phyloP scores from a whole-genome alignment of 768 basidiomycete genomes.

The Boletus insuetus region DNA sequence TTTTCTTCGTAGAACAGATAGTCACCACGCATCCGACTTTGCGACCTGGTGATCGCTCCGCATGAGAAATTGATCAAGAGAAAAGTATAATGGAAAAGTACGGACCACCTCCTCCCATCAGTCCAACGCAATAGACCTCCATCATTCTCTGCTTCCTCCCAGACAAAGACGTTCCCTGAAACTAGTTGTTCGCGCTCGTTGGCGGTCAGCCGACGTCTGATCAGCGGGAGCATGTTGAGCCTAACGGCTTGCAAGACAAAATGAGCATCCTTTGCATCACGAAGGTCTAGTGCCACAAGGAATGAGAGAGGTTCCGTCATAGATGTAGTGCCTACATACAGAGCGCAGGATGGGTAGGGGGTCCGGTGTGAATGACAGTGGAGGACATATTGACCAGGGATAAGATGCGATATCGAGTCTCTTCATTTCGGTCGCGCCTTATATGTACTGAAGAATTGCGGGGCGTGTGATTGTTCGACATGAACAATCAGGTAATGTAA shows the following conservation, averaged over 20 bases:
- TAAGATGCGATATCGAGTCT: constrained; percentile 2
- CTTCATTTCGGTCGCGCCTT: constrained; percentile 10
- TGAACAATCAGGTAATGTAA: constrained; percentile 18
- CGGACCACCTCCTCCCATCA: constrained; percentile 74
- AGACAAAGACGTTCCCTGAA: constrained; percentile 80
- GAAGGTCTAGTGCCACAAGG: constrained; percentile 49
- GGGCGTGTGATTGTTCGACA: constrained; percentile 16
- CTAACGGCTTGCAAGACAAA: constrained; percentile 75
- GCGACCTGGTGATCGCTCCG: constrained; percentile 51
- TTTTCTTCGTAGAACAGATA: constrained; percentile 85
- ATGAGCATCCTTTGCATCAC: constrained; percentile 79
- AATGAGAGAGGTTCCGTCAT: neutral
- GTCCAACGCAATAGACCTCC: constrained; percentile 73
- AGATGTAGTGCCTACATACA: constrained; percentile 20
- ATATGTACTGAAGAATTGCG: constrained; percentile 19
- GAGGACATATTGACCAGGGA: constrained; percentile 14
- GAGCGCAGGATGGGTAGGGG: constrained; percentile 30
- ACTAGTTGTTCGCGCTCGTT: constrained; percentile 65
- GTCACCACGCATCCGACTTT: constrained; percentile 80
- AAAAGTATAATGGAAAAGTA: neutral
- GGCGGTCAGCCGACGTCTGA: constrained; percentile 66
- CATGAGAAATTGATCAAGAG: constrained; percentile 3
- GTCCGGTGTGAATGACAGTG: constrained; percentile 19
- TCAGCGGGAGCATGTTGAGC: constrained; percentile 63
- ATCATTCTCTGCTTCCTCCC: constrained; percentile 80